Evolutionary conservation across 495 filamentous ascomycete genomes (phyloP).

Genomic region (Coniosporium apollinis): DNA sequence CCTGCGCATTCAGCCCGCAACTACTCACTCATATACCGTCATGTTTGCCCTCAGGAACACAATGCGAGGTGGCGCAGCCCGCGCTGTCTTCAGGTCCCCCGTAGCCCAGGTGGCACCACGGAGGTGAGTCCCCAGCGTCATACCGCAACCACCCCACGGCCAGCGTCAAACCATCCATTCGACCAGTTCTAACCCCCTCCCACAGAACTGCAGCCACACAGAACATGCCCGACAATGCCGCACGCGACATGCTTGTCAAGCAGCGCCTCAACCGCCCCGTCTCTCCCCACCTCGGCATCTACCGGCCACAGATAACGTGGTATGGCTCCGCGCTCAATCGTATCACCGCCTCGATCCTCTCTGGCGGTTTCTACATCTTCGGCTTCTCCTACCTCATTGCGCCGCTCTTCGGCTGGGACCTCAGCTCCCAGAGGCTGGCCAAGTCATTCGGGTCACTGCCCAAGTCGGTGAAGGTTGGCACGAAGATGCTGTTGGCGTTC

Average conservation of each 20-base stretch:
- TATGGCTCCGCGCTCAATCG: conserved; percentile 57
- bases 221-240: conserved; percentile 39
- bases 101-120: no score
- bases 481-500: conserved; percentile 58
- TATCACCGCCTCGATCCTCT: conserved; percentile 58
- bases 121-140: no score
- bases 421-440: conserved; percentile 65
- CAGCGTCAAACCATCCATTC: no score
- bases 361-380: conserved; percentile 68
- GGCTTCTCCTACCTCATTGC: conserved; percentile 67
- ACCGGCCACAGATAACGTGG: conserved; percentile 80
- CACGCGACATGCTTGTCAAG: conserved; percentile 53
- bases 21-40: no score
- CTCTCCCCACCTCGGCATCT: conserved; percentile 77
- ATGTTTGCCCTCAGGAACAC: no score
- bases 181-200: conserved; percentile 1
- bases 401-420: conserved; percentile 66
- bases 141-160: no score
- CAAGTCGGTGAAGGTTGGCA: conserved; percentile 42
- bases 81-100: no score
- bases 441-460: conserved; percentile 63
- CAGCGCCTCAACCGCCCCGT: conserved; percentile 79
- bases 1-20: no score
- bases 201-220: conserved; percentile 40
- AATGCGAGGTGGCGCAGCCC: no score